Evolutionary conservation across 2,329 filamentous ascomycete species (phyloP), one percentile per base, ranked within the genome.

Genomic region (Fusarium lateritium): DNA sequence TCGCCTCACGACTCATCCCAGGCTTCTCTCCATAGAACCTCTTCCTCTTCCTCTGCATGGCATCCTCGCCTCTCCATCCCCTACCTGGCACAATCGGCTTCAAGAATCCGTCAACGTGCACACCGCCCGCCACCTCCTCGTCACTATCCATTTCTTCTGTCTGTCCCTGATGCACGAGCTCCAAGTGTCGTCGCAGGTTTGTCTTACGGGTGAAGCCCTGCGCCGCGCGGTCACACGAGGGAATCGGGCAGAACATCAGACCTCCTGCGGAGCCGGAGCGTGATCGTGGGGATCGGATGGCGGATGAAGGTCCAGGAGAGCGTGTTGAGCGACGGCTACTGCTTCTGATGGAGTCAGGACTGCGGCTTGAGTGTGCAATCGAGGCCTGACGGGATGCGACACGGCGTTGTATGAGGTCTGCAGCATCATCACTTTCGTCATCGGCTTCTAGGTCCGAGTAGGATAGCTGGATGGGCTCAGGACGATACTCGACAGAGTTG

Each of bases 81-180:
- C 74, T 78, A 8, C 82, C 79, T 1, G 81, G 77, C 59, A 81
- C 79, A 53, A 92, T 83, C 6, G 86, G 84, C 73, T 83, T 81
- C 71, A 93, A 69, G 72, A 91, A 93, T 0, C 91, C 88, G 76
- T 93, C 91, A 2, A 88, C 84, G 71, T 92, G 91, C 21, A 92
- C 88, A 0, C 83, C 90, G 1, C 89, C 91, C 10, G 83, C 70
- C 72, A 88, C 85, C 72, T 89, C 87, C 58, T 84, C 86, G 71
- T 82, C 85, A 61, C 83, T 81, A 21, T 80, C 79, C 33, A 75
- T 68, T 36, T 80, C 72, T 14, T 74, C 75, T 73, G 55, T 76
- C 77, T 54, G 77, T 72, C 76, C 77, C n/a, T 76, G 76, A 62
- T 83, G 82, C 19, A 83, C 71, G 8, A 77, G 73, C 34, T 76